Evolutionary conservation across 257 asterid species (phyloP).

Genomic region (Penstemon davidsonii): DNA sequence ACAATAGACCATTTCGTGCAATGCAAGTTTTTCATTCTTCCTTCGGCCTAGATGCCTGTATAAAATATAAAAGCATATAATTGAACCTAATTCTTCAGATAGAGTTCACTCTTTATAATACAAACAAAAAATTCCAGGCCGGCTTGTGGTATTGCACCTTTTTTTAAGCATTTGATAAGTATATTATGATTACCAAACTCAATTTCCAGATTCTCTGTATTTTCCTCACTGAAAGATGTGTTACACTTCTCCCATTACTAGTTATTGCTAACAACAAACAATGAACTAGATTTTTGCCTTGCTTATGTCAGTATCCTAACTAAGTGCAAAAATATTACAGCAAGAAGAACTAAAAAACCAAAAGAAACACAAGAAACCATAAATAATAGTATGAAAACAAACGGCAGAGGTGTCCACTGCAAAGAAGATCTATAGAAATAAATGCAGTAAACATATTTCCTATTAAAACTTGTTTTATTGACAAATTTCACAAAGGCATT

Average conservation of each 20-base stretch:
- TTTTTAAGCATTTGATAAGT: constrained; percentile 9
- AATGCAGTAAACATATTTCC: constrained; percentile 1
- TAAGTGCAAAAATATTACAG: constrained; percentile 1
- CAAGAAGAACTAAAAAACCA: constrained; percentile 11
- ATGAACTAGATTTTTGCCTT: background rate
- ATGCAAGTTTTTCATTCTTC: background rate
- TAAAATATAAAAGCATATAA: constrained; percentile 8
- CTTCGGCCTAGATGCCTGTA: background rate
- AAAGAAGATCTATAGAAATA: background rate
- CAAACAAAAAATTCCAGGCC: background rate
- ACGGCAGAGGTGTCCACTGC: background rate
- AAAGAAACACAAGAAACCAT: background rate
- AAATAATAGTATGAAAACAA: background rate
- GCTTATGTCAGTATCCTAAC: constrained; percentile 19
- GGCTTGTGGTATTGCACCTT: background rate
- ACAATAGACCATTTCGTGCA: background rate
- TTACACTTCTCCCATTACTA: constrained; percentile 19
- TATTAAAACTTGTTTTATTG: background rate
- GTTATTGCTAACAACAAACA: constrained; percentile 3
- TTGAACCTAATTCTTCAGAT: constrained; percentile 5
- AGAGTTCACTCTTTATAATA: background rate
- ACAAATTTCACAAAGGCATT: constrained; percentile 9
- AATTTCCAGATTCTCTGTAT: background rate
- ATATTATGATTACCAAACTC: background rate
- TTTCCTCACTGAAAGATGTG: background rate